Evolutionary conservation across 495 filamentous ascomycete genomes (phyloP).

Genomic region (Penicillium parvum): DNA sequence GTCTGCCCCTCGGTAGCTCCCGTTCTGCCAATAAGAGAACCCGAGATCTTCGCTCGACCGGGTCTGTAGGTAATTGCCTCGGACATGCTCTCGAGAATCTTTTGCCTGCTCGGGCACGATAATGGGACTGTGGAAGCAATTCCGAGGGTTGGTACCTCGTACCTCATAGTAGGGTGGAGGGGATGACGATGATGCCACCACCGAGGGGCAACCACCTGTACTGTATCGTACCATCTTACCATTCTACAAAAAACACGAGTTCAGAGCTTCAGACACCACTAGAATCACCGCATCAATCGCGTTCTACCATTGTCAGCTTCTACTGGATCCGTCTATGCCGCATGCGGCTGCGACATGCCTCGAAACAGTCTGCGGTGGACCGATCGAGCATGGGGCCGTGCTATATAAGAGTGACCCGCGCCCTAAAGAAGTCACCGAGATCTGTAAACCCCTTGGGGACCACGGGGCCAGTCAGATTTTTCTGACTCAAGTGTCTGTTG

Average conservation of each 20-base stretch:
- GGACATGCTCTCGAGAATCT: conserved; percentile 30
- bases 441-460: neutral
- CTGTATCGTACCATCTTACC: no score
- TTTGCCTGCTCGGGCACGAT: conserved; percentile 19
- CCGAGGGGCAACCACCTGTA: conserved; percentile 14
- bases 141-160: no score
- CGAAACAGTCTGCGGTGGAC: conserved; percentile 23
- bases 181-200: conserved; percentile 17
- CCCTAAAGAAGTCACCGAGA: conserved; percentile 27
- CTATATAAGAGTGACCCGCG: conserved; percentile 16
- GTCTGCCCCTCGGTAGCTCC: conserved; percentile 32
- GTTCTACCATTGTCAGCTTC: no score
- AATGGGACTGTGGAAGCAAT: conserved; percentile 4
- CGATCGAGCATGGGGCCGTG: conserved; percentile 9
- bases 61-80: conserved; percentile 21
- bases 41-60: conserved; percentile 13
- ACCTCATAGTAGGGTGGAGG: neutral
- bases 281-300: neutral
- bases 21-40: conserved; percentile 32
- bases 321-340: neutral
- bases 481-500: neutral
- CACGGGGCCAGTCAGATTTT: conserved; percentile 18
- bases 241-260: neutral
- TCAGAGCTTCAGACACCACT: neutral
- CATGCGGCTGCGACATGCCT: conserved; percentile 7